These are phyloP conservation scores for Panicum hallii DNA, from an alignment of 202 grass and related monocot species.

Conservation along the genomic window DNA sequence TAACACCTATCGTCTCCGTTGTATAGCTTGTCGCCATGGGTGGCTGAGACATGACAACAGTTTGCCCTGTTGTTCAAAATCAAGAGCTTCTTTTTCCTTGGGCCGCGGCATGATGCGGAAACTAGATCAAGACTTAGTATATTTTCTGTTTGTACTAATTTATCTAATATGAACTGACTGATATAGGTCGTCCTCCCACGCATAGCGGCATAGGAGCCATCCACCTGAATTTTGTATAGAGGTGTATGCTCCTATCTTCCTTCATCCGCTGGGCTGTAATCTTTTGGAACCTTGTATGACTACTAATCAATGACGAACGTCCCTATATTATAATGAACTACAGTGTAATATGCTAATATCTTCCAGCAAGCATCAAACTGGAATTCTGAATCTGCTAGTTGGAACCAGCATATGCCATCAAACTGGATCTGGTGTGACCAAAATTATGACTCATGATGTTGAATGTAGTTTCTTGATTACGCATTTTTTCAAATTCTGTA, in stretches of 20 bases:
- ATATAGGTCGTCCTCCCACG: constrained; percentile 6
- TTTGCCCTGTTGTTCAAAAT: background rate
- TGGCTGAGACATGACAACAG: constrained; percentile 7
- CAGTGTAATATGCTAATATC: background rate
- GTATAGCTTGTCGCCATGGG: constrained; percentile 31
- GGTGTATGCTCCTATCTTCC: constrained; percentile 41
- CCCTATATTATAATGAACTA: constrained; percentile 23
- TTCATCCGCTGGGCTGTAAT: constrained; percentile 33
- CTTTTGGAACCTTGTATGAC: constrained; percentile 34
- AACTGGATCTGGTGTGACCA: no score
- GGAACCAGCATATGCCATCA: background rate
- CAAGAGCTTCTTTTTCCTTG: constrained; percentile 35
- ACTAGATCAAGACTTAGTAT: constrained; percentile 41
- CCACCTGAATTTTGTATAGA: constrained; percentile 53
- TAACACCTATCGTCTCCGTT: constrained; percentile 30
- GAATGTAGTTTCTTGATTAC: no score
- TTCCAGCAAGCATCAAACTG: constrained; percentile 11
- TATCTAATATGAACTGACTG: constrained; percentile 47
- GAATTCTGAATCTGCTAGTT: background rate
- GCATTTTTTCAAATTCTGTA: background rate
- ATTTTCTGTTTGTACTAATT: constrained; percentile 17
- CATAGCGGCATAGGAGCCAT: constrained; percentile 39
- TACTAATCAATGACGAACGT: constrained; percentile 24
- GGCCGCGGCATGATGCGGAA: background rate
- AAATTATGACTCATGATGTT: no score